Conservation (phyloP, 805 yeast genomes). For the Teunomyces cretensis region DNA sequence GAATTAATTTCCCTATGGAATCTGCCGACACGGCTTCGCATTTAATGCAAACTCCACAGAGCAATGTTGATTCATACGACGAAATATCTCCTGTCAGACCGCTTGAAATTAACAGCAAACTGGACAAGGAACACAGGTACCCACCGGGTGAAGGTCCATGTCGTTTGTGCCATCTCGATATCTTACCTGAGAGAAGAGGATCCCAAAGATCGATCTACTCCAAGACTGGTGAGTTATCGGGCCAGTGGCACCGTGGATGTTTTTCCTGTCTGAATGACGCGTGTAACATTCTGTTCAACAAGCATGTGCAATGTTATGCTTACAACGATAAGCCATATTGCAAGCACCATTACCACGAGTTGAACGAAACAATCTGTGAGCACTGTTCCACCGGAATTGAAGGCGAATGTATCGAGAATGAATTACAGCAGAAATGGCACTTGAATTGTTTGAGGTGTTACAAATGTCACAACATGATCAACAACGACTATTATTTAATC, state of each 20-base stretch:
- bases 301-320: slow-evolving; percentile 70
- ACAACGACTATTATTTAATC: slow-evolving; percentile 54
- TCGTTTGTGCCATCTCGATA: slow-evolving; percentile 62
- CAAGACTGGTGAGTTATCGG: slow-evolving; percentile 79
- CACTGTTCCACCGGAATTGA: slow-evolving; percentile 77
- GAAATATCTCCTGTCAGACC: slow-evolving; percentile 3
- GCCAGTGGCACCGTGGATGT: slow-evolving; percentile 93
- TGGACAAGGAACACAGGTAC: slow-evolving; percentile 10
- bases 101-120: background rate
- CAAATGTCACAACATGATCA: slow-evolving; percentile 53
- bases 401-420: slow-evolving; percentile 86
- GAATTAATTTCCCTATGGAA: slow-evolving; percentile 22
- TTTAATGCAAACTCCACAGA: slow-evolving; percentile 2
- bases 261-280: slow-evolving; percentile 60
- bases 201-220: slow-evolving; percentile 68
- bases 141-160: slow-evolving; percentile 80
- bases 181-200: slow-evolving; percentile 41
- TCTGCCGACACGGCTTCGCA: background rate
- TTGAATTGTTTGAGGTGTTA: slow-evolving; percentile 67
- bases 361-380: slow-evolving; percentile 73
- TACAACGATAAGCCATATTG: slow-evolving; percentile 81
- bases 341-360: slow-evolving; percentile 68
- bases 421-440: slow-evolving; percentile 71
- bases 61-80: background rate
- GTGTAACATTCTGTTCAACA: slow-evolving; percentile 60